Evolutionary conservation across 2,329 filamentous ascomycete genomes (phyloP), one percentile per base, ranked within the genome.

Genomic region (Cladosporium sp.): DNA sequence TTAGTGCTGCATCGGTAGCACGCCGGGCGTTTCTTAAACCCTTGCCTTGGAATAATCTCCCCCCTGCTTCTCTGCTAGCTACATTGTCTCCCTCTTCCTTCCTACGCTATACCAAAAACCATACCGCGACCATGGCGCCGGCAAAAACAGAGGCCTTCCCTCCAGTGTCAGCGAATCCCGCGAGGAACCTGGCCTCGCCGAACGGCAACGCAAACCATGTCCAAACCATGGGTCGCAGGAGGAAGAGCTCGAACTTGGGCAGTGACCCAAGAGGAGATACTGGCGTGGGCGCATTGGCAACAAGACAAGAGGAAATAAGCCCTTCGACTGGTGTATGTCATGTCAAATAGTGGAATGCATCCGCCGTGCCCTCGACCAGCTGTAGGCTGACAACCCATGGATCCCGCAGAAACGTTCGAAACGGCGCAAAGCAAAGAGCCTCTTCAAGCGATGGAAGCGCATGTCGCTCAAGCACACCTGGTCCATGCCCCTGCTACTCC

Each of bases 401-500:
- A 46, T 62, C 67, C 55, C 55, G 63, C 43, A 50, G 42, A 56
- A 57, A 50, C 70, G 67, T 43, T 73, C 70, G 9, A 77, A 76
- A 62, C 69, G 74, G 29, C 68, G 70, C 51, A 72, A 72, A 53
- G 65, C 72, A 18, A 69, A 69, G 57, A 69, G 67, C 45, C 59
- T 70, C 39, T 66, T 76, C 55, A 67, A 70, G 49, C 69, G 71
- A 45, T 73, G 68, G 61, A 74, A 72, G 58, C 70, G 69, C 49
- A 55, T 70, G 48, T 74, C 70, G 35, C 61, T 76, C 42, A 68
- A 69, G 38, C 78, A 83, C 62, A 84, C 80, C 22, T 84, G 80
- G 80, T 65, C 83, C 15, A 73, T 78, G 43, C 91, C 92, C 19
- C 78, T 93, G 52, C 67, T 86, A 57, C 71, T 94, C 52, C 70